Percentiles rank a stretch among this genome's conserved stretches.
Conservation (phyloP, 306 rosid genomes). For the Lotus japonicus region DNA sequence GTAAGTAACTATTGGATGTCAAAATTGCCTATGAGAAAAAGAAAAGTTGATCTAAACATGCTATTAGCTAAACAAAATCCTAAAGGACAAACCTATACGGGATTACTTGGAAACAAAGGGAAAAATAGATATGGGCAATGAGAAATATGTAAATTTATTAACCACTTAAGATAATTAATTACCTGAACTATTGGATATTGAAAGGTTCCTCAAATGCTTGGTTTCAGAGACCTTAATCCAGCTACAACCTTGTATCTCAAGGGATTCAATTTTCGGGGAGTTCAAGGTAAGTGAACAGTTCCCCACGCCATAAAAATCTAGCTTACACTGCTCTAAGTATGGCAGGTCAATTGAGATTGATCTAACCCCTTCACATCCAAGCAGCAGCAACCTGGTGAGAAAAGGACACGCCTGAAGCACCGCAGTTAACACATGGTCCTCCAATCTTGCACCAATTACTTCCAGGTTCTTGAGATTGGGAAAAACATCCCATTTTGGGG, state of each 20-base stretch:
- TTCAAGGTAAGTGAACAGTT: slow-evolving; percentile 54
- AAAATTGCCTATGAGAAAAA: background rate
- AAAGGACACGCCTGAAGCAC: slow-evolving; percentile 57
- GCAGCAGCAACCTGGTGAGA: slow-evolving; percentile 57
- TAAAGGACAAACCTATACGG: background rate
- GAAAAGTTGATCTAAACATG: background rate
- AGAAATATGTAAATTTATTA: background rate
- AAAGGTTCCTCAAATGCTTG: slow-evolving; percentile 47
- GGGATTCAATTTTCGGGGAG: slow-evolving; percentile 58
- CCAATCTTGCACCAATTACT: slow-evolving; percentile 72
- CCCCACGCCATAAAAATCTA: slow-evolving; percentile 76
- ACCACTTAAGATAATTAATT: slow-evolving; percentile 17
- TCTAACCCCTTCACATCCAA: slow-evolving; percentile 73
- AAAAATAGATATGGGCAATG: background rate
- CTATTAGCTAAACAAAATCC: too few species aligned
- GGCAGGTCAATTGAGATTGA: slow-evolving; percentile 59
- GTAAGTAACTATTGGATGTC: too few species aligned
- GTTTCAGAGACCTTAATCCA: slow-evolving; percentile 70
- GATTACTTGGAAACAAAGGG: background rate
- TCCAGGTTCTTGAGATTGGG: slow-evolving; percentile 60
- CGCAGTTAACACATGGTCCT: slow-evolving; percentile 42
- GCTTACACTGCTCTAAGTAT: slow-evolving; percentile 59
- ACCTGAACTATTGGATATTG: slow-evolving; percentile 72
- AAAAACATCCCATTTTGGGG: slow-evolving; percentile 74
- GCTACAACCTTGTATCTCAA: slow-evolving; percentile 92